Evolutionary conservation across 2,329 filamentous ascomycete genomes (phyloP).

Genomic region (Aspergillus caelatus): DNA sequence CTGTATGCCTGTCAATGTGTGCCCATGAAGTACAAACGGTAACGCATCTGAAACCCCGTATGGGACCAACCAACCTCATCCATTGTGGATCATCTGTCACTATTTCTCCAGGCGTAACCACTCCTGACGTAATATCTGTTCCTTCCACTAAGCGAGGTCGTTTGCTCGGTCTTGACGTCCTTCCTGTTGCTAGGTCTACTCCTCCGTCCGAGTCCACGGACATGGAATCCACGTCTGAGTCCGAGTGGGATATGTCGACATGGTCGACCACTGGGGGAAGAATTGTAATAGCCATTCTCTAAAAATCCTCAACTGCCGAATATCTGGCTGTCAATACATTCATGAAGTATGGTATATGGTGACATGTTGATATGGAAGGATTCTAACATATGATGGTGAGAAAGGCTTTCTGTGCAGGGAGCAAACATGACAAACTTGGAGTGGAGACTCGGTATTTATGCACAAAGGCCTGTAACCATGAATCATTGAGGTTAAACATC

Average conservation of each 20-base stretch:
- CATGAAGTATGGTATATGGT: neutral
- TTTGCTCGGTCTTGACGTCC: slow-evolving; percentile 41
- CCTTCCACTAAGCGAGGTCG: slow-evolving; percentile 35
- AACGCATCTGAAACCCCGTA: slow-evolving; percentile 33
- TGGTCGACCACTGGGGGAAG: slow-evolving; percentile 52
- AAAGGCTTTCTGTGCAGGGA: slow-evolving; percentile 18
- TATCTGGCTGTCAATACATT: neutral
- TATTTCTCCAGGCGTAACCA: slow-evolving; percentile 86
- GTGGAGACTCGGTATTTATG: neutral
- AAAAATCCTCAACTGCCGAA: neutral
- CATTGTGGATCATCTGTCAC: slow-evolving; percentile 93
- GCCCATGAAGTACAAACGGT: neutral
- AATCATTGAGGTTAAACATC: neutral
- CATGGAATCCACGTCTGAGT: slow-evolving; percentile 54
- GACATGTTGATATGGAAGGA: neutral
- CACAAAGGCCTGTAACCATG: neutral
- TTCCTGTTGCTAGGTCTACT: slow-evolving; percentile 32
- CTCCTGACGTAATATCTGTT: slow-evolving; percentile 42
- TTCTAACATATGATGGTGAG: neutral
- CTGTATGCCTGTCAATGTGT: slow-evolving; percentile 46
- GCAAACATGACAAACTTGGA: slow-evolving; percentile 26
- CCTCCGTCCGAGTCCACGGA: slow-evolving; percentile 51
- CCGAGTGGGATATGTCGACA: slow-evolving; percentile 32
- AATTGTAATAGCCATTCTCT: slow-evolving; percentile 62
- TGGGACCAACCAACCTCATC: slow-evolving; percentile 63